Evolutionary conservation across 192 early-diverging fungal species (phyloP).

Genomic region (Coemansia sp.): DNA sequence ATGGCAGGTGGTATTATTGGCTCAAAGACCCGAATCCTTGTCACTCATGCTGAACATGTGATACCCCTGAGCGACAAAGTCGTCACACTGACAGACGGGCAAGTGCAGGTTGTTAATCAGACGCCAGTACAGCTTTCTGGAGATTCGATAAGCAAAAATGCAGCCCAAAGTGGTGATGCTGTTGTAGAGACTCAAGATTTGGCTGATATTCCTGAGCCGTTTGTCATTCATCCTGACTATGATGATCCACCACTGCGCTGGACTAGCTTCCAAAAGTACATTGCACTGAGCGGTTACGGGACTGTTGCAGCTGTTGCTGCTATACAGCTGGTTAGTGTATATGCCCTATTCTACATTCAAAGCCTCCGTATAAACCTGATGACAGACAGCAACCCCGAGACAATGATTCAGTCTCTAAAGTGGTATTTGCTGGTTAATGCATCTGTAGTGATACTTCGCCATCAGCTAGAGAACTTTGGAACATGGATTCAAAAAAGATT

Average conservation of each 20-base stretch:
- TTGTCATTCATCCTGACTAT: constrained; percentile 5
- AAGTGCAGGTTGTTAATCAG: constrained; percentile 5
- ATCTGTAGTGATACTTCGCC: constrained; percentile 1
- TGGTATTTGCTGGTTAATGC: constrained; percentile 31
- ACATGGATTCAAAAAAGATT: background rate
- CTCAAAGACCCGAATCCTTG: constrained; percentile 48
- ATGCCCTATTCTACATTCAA: constrained; percentile 15
- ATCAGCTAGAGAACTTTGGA: constrained; percentile 9
- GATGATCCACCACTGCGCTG: background rate
- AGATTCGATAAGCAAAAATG: background rate
- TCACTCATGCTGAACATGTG: no score
- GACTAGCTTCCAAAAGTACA: constrained; percentile 4
- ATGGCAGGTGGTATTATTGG: constrained; percentile 28
- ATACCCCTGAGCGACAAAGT: no score
- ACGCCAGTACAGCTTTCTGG: background rate
- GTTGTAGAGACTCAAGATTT: background rate
- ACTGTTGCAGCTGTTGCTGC: constrained; percentile 6
- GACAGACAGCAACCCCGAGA: constrained; percentile 24
- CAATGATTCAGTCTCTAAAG: constrained; percentile 21
- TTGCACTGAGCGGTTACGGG: constrained; percentile 20
- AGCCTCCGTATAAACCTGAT: constrained; percentile 21
- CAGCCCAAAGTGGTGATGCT: background rate
- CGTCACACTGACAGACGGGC: no score
- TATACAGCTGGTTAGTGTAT: constrained; percentile 13
- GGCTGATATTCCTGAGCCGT: background rate